Evolutionary conservation across 176 grass and related monocot species (phyloP), one percentile per base, ranked within the genome.

Genomic region (Typha latifolia): DNA sequence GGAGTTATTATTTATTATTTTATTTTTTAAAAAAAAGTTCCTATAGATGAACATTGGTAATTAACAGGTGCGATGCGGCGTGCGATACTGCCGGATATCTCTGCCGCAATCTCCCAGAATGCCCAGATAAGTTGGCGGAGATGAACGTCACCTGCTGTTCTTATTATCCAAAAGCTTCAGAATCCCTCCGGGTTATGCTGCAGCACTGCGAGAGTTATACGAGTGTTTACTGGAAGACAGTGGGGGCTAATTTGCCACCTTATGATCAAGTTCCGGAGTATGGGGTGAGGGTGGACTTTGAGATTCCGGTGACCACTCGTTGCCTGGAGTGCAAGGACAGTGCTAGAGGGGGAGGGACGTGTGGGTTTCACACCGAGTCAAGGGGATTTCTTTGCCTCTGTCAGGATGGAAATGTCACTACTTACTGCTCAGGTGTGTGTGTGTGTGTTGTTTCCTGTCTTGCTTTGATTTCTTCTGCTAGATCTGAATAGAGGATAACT

Each of bases 231-330:
- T 92, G 88, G 93, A 76, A 78, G 69, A 82, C 78, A 1, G 77
- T 71, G 15, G 93, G 88, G 12, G 85, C 79, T 12, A 82, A 78
- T 21, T 69, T 91, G 47, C 83, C 93, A 51, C 88, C 93, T 19
- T 89, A 92, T 64, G 88, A 97, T 81, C 93, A 87, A 76, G 82
- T 82, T 69, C 88, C 93, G 0, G 85, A 86, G 63, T 97, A 89
- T 49, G 88, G 88, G 3, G 78, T 97, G 20, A 69, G 93, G 14
- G 85, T 97, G 7, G 85, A 97, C 77, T 97, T 97, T 66, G 85
- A 97, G 72, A 84, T 92, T 59, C 93, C 88, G 2, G 85, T 97
- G 31, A 97, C 88, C 3, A 97, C 83, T 68, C 72, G 76, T 0
- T 97, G 93, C 78, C 81, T 97, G 16, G 82, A 84, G 81, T 97